Base-by-base conservation (phyloP, 805 yeast species). In the Yarrowia divulgata region DNA sequence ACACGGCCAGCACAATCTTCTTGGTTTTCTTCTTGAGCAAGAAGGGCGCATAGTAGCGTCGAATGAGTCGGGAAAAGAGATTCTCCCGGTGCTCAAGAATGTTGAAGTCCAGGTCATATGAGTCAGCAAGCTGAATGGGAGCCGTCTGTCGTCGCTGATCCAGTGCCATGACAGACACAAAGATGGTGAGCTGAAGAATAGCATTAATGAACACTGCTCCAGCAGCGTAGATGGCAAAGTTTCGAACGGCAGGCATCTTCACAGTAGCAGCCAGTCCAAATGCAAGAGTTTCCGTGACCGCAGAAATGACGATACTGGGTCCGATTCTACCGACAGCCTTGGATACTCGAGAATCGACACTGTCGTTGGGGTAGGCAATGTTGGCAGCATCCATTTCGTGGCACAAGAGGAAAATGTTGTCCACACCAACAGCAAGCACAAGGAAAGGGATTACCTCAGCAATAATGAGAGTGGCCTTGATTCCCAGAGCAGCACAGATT, bases 361-460 rank as follows among this genome's bases (percentile, higher is more conserved):
- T 74, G 63, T 85, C 83, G 62, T 79, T 80, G 0, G 87, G 85
- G 57, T 79, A 76, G 1, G 83, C 72, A 13, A 79, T 83, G 58
- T 85, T 85, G 37, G 88, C 84, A 19, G 82, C 79, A 52, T 87
- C 85, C 60, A 91, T 81, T 74, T 93, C 97, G 76, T 93, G 93
- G 0, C 92, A 89, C 23, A 94, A 86, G 72, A 94, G 80, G 75
- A 93, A 95, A 34, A 94, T 90, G 77, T 94, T 94, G 79, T 94
- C 99, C 35, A 94, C 92, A n/a, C 99, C 99, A 69, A 94, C 88
- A 0, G 99, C 99, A 70, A 94, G 82, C 14, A 94, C 90, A 74
- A 94, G 81, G 75, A 94, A 94, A 10, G 98, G 98, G 42, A 94
- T 94, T 7, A 94, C 99, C 77, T 95, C 98, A 1, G 98, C 98